Evolutionary conservation across 1,139 yeast species (phyloP).

Genomic region (Arxiozyma telluris): DNA sequence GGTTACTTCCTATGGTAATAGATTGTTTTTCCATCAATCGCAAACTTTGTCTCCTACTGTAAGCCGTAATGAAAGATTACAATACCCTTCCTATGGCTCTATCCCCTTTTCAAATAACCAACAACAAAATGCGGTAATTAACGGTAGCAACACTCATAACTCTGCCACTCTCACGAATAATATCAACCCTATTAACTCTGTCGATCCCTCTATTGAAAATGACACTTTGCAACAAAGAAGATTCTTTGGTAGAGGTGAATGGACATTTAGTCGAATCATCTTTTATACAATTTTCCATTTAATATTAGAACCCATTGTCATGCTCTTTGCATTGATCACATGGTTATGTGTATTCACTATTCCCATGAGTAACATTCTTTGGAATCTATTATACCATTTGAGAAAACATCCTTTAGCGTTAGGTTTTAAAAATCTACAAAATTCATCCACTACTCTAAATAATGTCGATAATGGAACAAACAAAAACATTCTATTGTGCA

Average conservation of each 20-base stretch:
- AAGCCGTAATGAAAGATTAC: slow-evolving; percentile 6
- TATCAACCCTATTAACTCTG: background rate
- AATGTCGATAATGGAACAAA: slow-evolving; percentile 12
- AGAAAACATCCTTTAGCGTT: slow-evolving; percentile 83
- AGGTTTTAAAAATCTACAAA: slow-evolving; percentile 24
- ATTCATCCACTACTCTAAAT: slow-evolving; percentile 5
- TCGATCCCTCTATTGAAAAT: background rate
- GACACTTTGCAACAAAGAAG: slow-evolving; percentile 35
- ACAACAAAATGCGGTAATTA: background rate
- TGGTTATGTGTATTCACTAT: slow-evolving; percentile 86
- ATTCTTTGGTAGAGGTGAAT: slow-evolving; percentile 84
- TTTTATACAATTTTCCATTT: slow-evolving; percentile 70
- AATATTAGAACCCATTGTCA: slow-evolving; percentile 59
- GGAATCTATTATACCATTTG: slow-evolving; percentile 65
- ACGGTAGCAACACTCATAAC: background rate
- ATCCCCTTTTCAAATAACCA: slow-evolving; percentile 6
- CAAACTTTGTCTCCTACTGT: slow-evolving; percentile 11
- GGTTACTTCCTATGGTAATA: slow-evolving; percentile 60
- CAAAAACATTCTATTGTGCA: slow-evolving; percentile 55
- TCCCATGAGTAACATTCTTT: slow-evolving; percentile 77
- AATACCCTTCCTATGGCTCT: slow-evolving; percentile 21
- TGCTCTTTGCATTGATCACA: slow-evolving; percentile 48
- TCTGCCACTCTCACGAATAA: background rate
- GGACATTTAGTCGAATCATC: slow-evolving; percentile 77
- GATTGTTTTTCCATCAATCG: slow-evolving; percentile 32